These are phyloP conservation scores for Apium graveolens DNA, from an alignment of 129 eudicot genomes.

Conservation along the genomic window DNA sequence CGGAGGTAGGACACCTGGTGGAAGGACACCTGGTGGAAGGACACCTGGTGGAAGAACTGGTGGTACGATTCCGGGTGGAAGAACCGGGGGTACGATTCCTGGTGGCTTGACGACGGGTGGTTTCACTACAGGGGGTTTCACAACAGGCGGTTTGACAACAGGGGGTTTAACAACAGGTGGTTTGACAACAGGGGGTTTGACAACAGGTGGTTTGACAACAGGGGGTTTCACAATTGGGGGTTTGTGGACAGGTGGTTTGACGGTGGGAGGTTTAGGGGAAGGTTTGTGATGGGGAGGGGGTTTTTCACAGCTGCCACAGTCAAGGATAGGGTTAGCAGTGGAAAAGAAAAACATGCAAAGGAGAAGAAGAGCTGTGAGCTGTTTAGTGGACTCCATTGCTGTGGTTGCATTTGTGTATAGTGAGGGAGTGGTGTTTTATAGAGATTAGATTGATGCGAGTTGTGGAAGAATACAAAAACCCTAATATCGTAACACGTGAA, in stretches of 20 bases:
- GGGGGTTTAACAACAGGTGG: slow-evolving; percentile 18
- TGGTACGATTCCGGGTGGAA: slow-evolving; percentile 21
- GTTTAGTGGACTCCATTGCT: slow-evolving; percentile 41
- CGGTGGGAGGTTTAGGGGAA: neutral
- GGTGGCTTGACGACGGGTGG: slow-evolving; percentile 33
- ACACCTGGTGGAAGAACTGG: slow-evolving; percentile 32
- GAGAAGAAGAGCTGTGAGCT: slow-evolving; percentile 61
- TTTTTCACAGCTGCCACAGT: slow-evolving; percentile 45
- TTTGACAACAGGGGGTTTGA: slow-evolving; percentile 3
- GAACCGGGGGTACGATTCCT: neutral
- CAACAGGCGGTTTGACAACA: slow-evolving; percentile 22
- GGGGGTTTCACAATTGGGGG: slow-evolving; percentile 17
- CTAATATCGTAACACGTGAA: slow-evolving; percentile 29
- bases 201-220: slow-evolving; percentile 24
- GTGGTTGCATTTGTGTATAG: neutral
- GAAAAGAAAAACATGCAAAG: slow-evolving; percentile 58
- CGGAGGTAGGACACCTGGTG: slow-evolving; percentile 5
- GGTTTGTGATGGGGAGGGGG: slow-evolving; percentile 22
- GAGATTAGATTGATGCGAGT: neutral
- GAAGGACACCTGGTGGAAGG: slow-evolving; percentile 28
- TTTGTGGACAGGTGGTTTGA: slow-evolving; percentile 22
- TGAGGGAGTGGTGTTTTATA: slow-evolving; percentile 18
- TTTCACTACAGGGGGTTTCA: slow-evolving; percentile 10
- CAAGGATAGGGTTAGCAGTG: slow-evolving; percentile 51
- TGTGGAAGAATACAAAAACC: slow-evolving; percentile 22